Base-by-base conservation (phyloP, 148 eudicot species). In the Rhododendron ferrugineum region DNA sequence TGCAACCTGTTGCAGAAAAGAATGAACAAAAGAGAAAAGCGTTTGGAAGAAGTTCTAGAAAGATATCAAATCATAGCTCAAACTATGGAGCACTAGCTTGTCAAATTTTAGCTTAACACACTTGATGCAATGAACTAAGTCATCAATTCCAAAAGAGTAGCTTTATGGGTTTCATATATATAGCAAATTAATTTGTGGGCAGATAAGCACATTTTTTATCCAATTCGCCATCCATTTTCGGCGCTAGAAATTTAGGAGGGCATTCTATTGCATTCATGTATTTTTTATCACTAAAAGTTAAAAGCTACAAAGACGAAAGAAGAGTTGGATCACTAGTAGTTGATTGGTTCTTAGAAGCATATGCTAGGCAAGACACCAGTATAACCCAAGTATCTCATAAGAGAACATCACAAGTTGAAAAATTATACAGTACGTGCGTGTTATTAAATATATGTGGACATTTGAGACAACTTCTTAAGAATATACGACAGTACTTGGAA, bases 1-100 rank as follows among this genome's bases (percentile, higher is more conserved):
- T 75, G 83, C 47, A 64, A 89, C 88, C 98, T 95, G 88, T 84
- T 36, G 28, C 20, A 73, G n/a, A 66, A 73, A 68, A 30, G 11
- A 52, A 68, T 64, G 9, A 76, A 5, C 23, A 37, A 11, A 84
- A 34, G 47, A 42, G 0, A 23, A 44, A 28, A 30, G 30, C 13
- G 30, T 36, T 34, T 81, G 15, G 14, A 56, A 81, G 30, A 10
- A 22, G 46, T 2, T 36, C 72, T 22, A 5, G 26, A 34, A 32
- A 32, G 44, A 34, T 73, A 0, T 73, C 42, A 73, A 32, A 5
- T 14, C 40, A 70, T 70, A 44, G n/a, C 60, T 7, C 26, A 66
- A 80, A 18, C 46, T 81, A 4, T 58, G 10, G 7, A 78, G 54
- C 34, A 28, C 28, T 13, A 64, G 68, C 1, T 1, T 6, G 14